Conservation (phyloP, 1,139 yeast species). For the Kodamaea ohmeri region DNA sequence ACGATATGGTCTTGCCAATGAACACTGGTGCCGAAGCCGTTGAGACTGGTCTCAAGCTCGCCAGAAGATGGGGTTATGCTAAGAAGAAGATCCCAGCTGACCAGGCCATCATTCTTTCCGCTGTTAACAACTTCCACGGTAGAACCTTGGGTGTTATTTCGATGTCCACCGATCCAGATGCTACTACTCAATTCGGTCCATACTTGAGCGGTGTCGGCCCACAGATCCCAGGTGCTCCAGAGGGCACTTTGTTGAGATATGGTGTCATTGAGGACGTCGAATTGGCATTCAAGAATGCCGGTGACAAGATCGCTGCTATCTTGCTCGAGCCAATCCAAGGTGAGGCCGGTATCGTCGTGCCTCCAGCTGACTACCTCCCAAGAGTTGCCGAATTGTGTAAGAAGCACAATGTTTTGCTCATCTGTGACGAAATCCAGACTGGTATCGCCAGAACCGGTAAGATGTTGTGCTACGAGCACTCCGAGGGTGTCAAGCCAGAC, state of each 20-base stretch:
- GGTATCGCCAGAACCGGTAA: slow-evolving; percentile 98
- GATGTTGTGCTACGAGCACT: slow-evolving; percentile 88
- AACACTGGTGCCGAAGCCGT: slow-evolving; percentile 99
- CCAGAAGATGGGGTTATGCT: slow-evolving; percentile 96
- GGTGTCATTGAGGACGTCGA: slow-evolving; percentile 86
- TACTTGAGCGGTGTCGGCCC: slow-evolving; percentile 84
- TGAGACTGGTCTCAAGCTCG: slow-evolving; percentile 89
- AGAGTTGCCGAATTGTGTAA: slow-evolving; percentile 74
- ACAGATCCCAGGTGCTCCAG: slow-evolving; percentile 60
- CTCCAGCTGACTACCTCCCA: slow-evolving; percentile 76
- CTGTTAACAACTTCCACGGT: slow-evolving; percentile 91
- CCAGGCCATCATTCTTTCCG: slow-evolving; percentile 86
- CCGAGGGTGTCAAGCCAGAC: slow-evolving; percentile 77
- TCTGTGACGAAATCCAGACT: slow-evolving; percentile 96
- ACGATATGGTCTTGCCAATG: slow-evolving; percentile 95
- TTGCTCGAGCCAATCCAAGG: slow-evolving; percentile 96
- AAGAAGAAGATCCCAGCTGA: slow-evolving; percentile 79
- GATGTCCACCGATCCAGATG: slow-evolving; percentile 95
- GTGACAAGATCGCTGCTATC: slow-evolving; percentile 89
- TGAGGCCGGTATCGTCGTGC: slow-evolving; percentile 97
- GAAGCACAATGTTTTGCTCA: slow-evolving; percentile 79
- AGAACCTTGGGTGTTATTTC: slow-evolving; percentile 94
- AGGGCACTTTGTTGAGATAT: slow-evolving; percentile 60
- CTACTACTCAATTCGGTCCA: slow-evolving; percentile 87
- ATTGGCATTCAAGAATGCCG: slow-evolving; percentile 76